These are phyloP conservation scores for Domatiomyces catenatus DNA, from an alignment of 2,329 filamentous ascomycete species.

Conservation along the genomic window DNA sequence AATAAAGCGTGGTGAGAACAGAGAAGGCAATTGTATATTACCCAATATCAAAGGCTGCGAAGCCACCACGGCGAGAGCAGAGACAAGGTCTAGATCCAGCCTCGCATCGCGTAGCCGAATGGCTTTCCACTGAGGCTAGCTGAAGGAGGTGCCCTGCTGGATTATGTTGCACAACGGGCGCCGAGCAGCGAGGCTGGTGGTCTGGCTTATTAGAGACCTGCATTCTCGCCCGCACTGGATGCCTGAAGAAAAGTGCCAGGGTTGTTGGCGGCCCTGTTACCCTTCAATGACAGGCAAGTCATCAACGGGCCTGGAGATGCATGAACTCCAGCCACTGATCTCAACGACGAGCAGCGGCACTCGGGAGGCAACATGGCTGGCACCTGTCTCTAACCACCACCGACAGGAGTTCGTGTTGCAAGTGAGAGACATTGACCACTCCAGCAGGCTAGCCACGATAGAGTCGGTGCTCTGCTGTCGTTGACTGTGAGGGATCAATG, in stretches of 20 bases:
- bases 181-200: background rate
- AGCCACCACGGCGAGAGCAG: background rate
- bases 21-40: background rate
- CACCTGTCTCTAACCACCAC: background rate
- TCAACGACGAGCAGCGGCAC: background rate
- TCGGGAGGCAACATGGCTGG: background rate
- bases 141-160: background rate
- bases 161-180: background rate
- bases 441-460: background rate
- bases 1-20: background rate
- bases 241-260: background rate
- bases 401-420: background rate
- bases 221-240: background rate
- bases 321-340: background rate
- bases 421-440: too few relatives aligned
- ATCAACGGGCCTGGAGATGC: background rate
- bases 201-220: background rate
- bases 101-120: background rate
- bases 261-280: background rate
- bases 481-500: too few relatives aligned
- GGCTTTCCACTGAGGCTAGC: background rate
- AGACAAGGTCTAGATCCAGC: background rate
- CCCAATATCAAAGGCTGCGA: background rate
- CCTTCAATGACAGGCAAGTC: background rate
- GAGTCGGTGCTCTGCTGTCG: too few relatives aligned